Evolutionary conservation across 352 stramenopile genomes (phyloP), one percentile per base, ranked within the genome.

Genomic region (Blastocystis sp.): DNA sequence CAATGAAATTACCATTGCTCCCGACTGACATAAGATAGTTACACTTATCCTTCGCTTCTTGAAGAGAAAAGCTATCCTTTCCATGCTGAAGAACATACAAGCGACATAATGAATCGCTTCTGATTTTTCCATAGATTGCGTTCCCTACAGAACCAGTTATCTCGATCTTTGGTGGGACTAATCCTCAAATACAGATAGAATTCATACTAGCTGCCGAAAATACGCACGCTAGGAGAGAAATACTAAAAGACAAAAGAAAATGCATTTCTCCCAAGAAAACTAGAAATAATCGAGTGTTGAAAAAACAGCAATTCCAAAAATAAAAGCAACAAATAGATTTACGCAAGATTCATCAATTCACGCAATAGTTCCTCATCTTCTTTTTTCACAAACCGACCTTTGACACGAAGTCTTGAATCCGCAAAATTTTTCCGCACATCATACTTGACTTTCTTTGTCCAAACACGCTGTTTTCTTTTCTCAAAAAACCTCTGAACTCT

Each of bases 371-470:
- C 92, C 90, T 97, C 94, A 91, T 99, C 96, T 90, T 99, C 96
- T 90, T 98, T 98, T 92, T 98, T 98, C 39, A 99, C 96, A 91
- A 99, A 99, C 61, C 96, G 94, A 62, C 97, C 95, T 91, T 98
- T 98, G 11, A 98, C 96, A 66, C 97, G 93, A 90, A 98, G 91
- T 66, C 97, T 92, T 91, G 95, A 98, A 92, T 99, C 97, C 61
- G 97, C 97, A 93, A 99, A 98, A 90, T 98, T 98, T 92, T 99
- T 98, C 66, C 97, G 93, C 29, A 98, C 96, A 90, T 98, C 96
- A 90, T 99, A 99, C 92, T 98, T 96, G 8, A 99, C 96, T 66
- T 97, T 98, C 90, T 98, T 98, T 63, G 94, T 95, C 96, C 95
- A 98, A 61, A 97, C 94, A 64, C 95, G 94, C 62, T 92, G 93